Percentiles rank a stretch among this genome's conserved stretches.
Conservation (phyloP, 805 yeast genomes). For the Candida ficus region DNA sequence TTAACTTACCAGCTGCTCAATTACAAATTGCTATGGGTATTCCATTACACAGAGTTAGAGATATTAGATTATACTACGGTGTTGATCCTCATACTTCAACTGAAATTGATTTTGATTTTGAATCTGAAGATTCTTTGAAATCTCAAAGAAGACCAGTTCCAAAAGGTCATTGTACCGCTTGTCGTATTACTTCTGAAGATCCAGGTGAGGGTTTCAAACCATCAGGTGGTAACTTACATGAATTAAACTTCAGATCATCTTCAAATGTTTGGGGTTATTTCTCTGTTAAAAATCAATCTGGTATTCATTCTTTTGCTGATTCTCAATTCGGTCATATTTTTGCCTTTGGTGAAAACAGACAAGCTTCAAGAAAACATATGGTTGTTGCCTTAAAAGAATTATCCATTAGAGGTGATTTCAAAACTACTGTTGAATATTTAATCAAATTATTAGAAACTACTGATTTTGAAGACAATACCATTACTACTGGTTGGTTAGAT, state of each 20-base stretch:
- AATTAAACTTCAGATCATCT: conserved; percentile 92
- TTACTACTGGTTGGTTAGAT: conserved; percentile 99
- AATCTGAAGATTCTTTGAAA: conserved; percentile 60
- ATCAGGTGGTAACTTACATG: conserved; percentile 94
- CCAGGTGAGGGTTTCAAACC: conserved; percentile 99
- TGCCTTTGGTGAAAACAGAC: conserved; percentile 98
- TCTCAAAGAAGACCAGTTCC: conserved; percentile 92
- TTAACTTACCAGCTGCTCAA: conserved; percentile 97
- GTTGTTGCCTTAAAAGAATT: conserved; percentile 96
- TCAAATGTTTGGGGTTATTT: conserved; percentile 99
- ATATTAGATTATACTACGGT: conserved; percentile 89
- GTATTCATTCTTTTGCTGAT: conserved; percentile 96
- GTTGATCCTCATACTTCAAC: conserved; percentile 93
- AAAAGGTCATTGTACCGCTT: conserved; percentile 98
- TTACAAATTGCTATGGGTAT: conserved; percentile 99
- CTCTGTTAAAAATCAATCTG: conserved; percentile 93
- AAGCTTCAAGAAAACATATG: conserved; percentile 97
- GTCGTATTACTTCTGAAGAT: conserved; percentile 98
- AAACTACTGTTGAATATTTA: conserved; percentile 96
- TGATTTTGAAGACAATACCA: conserved; percentile 92
- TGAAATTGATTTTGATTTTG: conserved; percentile 86
- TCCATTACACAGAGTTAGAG: conserved; percentile 91
- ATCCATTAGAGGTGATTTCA: conserved; percentile 96
- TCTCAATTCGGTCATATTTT: conserved; percentile 99
- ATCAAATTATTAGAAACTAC: conserved; percentile 94